A percentile compares a stretch with the other conserved stretches of the same genome.
Evolutionary conservation across 2,329 filamentous ascomycete genomes (phyloP).

Genomic region (Cryphonectria parasitica): DNA sequence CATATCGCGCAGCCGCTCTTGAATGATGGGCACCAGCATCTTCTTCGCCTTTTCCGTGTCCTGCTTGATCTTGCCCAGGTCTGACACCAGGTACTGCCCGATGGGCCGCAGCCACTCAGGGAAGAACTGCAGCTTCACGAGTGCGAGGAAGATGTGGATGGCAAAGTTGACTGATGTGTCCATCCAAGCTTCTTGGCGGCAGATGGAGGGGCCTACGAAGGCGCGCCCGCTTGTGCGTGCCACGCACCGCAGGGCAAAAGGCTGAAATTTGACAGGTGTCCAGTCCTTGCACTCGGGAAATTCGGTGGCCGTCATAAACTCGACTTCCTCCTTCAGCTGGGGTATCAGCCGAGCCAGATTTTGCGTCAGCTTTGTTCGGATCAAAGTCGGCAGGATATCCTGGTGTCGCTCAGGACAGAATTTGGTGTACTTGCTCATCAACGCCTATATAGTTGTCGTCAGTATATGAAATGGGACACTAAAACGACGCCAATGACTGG

Average conservation of each 20-base stretch:
- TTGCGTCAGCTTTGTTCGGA: conserved; percentile 52
- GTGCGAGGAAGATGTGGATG: conserved; percentile 51
- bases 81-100: conserved; percentile 51
- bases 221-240: conserved; percentile 57
- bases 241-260: conserved; percentile 55
- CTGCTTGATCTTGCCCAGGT: conserved; percentile 48
- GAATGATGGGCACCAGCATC: conserved; percentile 51
- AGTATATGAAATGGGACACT: not conserved
- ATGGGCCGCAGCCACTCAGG: conserved; percentile 53
- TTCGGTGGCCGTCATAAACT: conserved; percentile 50
- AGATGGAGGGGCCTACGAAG: conserved; percentile 56
- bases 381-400: conserved; percentile 48
- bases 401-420: conserved; percentile 52
- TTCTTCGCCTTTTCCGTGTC: conserved; percentile 48
- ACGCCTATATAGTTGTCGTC: conserved; percentile 42
- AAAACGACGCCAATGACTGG: not conserved
- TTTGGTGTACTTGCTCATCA: conserved; percentile 56
- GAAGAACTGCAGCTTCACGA: conserved; percentile 56
- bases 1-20: conserved; percentile 48
- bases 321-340: conserved; percentile 51
- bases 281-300: conserved; percentile 58
- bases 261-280: conserved; percentile 57
- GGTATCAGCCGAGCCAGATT: conserved; percentile 52
- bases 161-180: conserved; percentile 55
- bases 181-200: conserved; percentile 58